Evolutionary conservation across 495 filamentous ascomycete genomes (phyloP), one percentile per base, ranked within the genome.

Genomic region (Pyronema omphalodes): DNA sequence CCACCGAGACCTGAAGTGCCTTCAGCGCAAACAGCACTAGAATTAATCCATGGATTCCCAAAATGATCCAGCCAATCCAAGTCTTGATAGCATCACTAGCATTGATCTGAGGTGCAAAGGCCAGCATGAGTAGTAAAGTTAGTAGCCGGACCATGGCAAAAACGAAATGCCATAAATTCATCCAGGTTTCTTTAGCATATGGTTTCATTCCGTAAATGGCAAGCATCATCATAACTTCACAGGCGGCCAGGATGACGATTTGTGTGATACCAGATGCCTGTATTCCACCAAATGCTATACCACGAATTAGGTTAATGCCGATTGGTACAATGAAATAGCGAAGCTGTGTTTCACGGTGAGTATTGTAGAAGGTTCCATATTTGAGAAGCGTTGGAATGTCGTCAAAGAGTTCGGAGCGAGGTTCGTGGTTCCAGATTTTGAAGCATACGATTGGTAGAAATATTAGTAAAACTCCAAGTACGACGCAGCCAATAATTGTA

Each of bases 351-450:
- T 93, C 88, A 14, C 76, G 80, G 64, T 89, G 94, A 1, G 93
- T 98, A 67, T 98, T 98, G 71, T 96, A 98, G n/a, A 98, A 73
- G 3, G 91, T 86, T 4, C 91, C 91, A 62, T 94, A 96, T 1
- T 86, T 72, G 9, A 98, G 74, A 8, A 95, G 82, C 0, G 86
- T 94, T 7, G 84, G 77, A 45, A 96, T 75, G 67, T 95, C 86
- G 65, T 98, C 91, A 63, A 93, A 98, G 17, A 98, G 75, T 57
- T 82, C 81, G 11, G 86, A 79, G 43, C 83, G 80, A 0, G 91
- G 91, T 55, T 84, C 79, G 3, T 86, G 88, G 18, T 73, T 79
- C 33, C 79, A 76, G 60, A 95, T 88, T 37, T 89, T 70, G 60
- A 79, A 79, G 37, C 88, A 74, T 0, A 89, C 75, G 81, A 83